Base-by-base conservation (phyloP, 257 asterid genomes). In the Echites panduratus region DNA sequence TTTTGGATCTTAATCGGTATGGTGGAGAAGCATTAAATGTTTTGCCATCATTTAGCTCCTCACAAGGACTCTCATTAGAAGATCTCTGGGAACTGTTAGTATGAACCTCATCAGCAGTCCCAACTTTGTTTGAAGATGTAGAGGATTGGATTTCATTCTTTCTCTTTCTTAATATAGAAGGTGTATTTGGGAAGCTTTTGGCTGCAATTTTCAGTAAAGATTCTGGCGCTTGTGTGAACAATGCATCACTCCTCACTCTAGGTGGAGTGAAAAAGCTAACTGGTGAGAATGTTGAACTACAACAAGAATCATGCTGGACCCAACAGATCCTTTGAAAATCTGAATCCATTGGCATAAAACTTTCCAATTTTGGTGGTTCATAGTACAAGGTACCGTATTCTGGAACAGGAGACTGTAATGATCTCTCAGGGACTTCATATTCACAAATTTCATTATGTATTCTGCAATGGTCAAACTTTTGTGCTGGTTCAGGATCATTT, bases 21-120 rank as follows among this genome's bases (percentile, higher is more conserved):
- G 96, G 96, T 76, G 99, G 99, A 65, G 99, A 95, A 58, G 85
- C 88, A 79, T 90, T 92, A 72, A 79, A 84, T 35, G 93, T 79
- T 69, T 77, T 81, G 68, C 75, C 73, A 70, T 80, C 73, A 73
- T 84, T 83, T 68, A 73, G 73, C 61, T 81, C 84, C 78, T 76
- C 75, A 26, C 70, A 68, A 75, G 79, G 72, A 76, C 83, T 84
- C 73, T 27, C 80, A 63, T 70, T 63, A 66, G 61, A 70, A 19
- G 82, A 79, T 70, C 77, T 74, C 81, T 77, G 86, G 32, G 78
- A 63, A 70, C 78, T 73, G 66, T 64, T 77, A 57, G 61, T 77
- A 50, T 71, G 73, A 76, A 58, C 73, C 72, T 75, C 85, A 14
- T 81, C 75, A 57, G 79, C 35, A 71, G 72, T 77, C 75, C 68